A percentile compares a stretch with the other conserved stretches of the same genome.
These are phyloP conservation scores for Trypethelium eluteriae DNA, from an alignment of 495 filamentous ascomycete species.

Conservation along the genomic window DNA sequence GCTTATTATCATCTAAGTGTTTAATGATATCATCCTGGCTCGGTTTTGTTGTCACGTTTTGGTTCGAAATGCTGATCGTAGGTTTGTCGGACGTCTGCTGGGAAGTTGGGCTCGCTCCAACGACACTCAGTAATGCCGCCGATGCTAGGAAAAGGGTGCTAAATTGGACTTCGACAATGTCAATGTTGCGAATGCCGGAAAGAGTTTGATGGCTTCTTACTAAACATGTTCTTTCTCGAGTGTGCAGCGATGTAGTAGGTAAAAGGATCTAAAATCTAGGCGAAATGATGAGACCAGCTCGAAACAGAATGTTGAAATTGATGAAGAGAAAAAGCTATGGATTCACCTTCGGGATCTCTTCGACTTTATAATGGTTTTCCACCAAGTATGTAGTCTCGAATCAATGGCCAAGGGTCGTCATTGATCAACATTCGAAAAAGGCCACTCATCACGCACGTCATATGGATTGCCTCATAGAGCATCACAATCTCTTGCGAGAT, in stretches of 20 bases:
- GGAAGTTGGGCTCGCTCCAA: neutral
- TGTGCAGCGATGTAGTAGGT: neutral
- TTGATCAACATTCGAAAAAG: neutral
- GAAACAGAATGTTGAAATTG: neutral
- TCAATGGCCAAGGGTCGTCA: neutral
- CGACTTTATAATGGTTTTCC: neutral
- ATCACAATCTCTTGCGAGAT: too few relatives aligned
- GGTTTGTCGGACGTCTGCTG: neutral
- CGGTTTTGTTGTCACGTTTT: neutral
- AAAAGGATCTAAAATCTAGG: neutral
- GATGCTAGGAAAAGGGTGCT: neutral
- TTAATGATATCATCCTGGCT: neutral
- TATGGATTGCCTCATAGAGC: too few relatives aligned
- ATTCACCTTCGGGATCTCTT: neutral
- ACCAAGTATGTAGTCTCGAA: neutral
- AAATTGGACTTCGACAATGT: neutral
- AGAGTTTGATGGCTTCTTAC: neutral
- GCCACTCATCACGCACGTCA: too few relatives aligned
- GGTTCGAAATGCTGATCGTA: neutral
- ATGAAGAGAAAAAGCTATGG: neutral
- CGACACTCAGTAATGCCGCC: neutral
- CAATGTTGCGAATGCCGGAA: neutral
- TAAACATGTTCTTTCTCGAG: neutral
- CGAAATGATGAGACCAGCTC: conserved; percentile 2
- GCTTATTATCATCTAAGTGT: neutral